A percentile compares a stretch with the other conserved stretches of the same genome.
Evolutionary conservation across 306 rosid genomes (phyloP).

Genomic region (Cyclanthera cordifolia): DNA sequence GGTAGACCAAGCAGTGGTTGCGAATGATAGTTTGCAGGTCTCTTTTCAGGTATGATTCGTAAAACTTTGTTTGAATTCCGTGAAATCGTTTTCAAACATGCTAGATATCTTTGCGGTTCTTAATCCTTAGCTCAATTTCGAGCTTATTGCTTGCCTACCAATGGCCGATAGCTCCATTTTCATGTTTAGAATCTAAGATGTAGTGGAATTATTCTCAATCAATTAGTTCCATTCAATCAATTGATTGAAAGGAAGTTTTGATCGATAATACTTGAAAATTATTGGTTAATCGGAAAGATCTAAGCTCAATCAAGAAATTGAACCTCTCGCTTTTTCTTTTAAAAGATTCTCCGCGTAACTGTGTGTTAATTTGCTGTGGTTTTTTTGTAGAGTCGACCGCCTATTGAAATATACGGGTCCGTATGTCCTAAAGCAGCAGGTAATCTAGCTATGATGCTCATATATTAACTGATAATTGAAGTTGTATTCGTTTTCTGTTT

Average conservation of each 20-base stretch:
- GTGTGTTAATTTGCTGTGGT: not conserved
- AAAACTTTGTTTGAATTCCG: slow-evolving; percentile 3
- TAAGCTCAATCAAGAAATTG: not conserved
- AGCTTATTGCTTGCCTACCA: not conserved
- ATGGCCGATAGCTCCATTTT: not conserved
- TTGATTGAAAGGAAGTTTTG: not conserved
- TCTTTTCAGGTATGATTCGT: slow-evolving; percentile 26
- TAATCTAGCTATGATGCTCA: slow-evolving; percentile 1
- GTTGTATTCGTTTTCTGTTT: not conserved
- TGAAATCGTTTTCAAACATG: not conserved
- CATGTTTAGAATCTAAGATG: not conserved
- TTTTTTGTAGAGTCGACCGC: slow-evolving; percentile 39
- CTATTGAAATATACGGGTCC: slow-evolving; percentile 33
- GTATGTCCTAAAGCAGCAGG: slow-evolving; percentile 19
- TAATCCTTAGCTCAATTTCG: not conserved
- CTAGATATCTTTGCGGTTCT: not conserved
- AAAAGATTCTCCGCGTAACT: not conserved
- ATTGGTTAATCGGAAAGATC: not conserved
- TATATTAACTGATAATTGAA: not conserved
- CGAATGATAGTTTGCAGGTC: slow-evolving; percentile 29
- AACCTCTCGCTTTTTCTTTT: not conserved
- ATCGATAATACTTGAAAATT: not conserved
- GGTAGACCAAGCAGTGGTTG: not conserved
- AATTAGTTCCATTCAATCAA: not conserved
- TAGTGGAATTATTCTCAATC: not conserved